These are phyloP conservation scores for Cornus florida DNA, from an alignment of 148 eudicot genomes.

Conservation along the genomic window DNA sequence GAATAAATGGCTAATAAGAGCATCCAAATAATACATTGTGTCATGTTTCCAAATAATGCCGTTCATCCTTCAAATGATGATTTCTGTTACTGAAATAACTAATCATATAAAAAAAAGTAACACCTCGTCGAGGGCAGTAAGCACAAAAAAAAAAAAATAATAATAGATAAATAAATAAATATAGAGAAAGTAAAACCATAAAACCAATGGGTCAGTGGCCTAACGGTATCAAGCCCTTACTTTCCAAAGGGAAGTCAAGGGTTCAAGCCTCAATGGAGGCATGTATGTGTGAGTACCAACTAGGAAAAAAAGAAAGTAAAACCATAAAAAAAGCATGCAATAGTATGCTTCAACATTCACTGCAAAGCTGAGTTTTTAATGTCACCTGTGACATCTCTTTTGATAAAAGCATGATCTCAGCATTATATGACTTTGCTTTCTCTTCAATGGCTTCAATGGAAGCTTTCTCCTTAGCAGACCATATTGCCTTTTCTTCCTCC, in stretches of 20 bases:
- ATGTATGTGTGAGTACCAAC: too few relatives aligned
- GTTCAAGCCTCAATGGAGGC: too few relatives aligned
- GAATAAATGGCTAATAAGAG: neutral
- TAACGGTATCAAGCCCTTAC: too few relatives aligned
- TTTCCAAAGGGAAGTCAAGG: too few relatives aligned
- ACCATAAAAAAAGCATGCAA: neutral
- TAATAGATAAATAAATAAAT: too few relatives aligned
- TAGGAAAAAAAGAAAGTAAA: constrained; percentile 3
- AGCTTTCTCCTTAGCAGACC: constrained; percentile 87
- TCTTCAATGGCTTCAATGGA: constrained; percentile 69
- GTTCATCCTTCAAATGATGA: neutral
- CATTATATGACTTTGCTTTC: constrained; percentile 42
- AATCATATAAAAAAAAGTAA: neutral
- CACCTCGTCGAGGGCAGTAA: constrained; percentile 6
- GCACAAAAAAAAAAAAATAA: too few relatives aligned
- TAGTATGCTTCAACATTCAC: neutral
- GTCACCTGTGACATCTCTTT: constrained; percentile 63
- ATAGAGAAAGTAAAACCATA: too few relatives aligned
- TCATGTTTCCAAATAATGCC: neutral
- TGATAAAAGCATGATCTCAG: constrained; percentile 50
- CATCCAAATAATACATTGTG: neutral
- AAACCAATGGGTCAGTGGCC: too few relatives aligned
- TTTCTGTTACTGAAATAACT: neutral
- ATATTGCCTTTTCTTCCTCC: constrained; percentile 94
- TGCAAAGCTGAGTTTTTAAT: neutral